These are phyloP conservation scores for Boletus pseudopeckii DNA, from an alignment of 768 basidiomycete species.

Conservation along the genomic window DNA sequence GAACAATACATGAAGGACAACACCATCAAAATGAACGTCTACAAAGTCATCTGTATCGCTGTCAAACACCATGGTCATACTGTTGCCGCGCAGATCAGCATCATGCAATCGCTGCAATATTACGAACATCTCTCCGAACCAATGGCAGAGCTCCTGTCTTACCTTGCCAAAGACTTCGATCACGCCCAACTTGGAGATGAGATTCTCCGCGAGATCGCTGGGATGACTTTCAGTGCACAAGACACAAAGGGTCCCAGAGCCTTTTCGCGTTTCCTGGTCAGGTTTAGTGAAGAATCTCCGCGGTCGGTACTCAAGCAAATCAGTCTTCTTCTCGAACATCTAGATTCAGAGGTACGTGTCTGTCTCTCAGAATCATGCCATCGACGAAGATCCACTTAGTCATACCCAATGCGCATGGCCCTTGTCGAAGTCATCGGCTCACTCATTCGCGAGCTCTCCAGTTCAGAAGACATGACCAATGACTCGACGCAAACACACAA, in stretches of 20 bases:
- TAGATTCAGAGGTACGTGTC: slow-evolving; percentile 83
- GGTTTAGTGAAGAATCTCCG: slow-evolving; percentile 76
- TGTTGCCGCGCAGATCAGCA: slow-evolving; percentile 79
- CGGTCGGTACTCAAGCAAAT: slow-evolving; percentile 86
- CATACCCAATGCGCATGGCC: slow-evolving; percentile 95
- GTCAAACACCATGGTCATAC: slow-evolving; percentile 89
- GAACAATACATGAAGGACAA: slow-evolving; percentile 84
- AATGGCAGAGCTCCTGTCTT: slow-evolving; percentile 85
- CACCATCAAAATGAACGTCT: slow-evolving; percentile 69
- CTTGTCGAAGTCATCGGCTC: slow-evolving; percentile 86
- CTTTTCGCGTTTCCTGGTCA: slow-evolving; percentile 81
- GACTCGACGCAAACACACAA: slow-evolving; percentile 51
- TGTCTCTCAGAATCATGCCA: background rate
- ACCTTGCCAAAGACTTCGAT: slow-evolving; percentile 83
- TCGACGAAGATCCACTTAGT: slow-evolving; percentile 41
- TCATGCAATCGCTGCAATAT: slow-evolving; percentile 91
- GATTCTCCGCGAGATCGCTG: slow-evolving; percentile 82
- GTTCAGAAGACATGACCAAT: slow-evolving; percentile 45
- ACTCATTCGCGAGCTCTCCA: slow-evolving; percentile 78
- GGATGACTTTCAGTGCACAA: slow-evolving; percentile 69
- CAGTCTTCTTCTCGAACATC: slow-evolving; percentile 73
- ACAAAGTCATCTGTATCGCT: slow-evolving; percentile 85
- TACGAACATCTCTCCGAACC: slow-evolving; percentile 93
- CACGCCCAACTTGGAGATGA: slow-evolving; percentile 88
- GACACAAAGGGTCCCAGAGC: slow-evolving; percentile 86